phyloP scores from a whole-genome alignment of 2,329 filamentous ascomycete species.

The Mycogone perniciosa region DNA sequence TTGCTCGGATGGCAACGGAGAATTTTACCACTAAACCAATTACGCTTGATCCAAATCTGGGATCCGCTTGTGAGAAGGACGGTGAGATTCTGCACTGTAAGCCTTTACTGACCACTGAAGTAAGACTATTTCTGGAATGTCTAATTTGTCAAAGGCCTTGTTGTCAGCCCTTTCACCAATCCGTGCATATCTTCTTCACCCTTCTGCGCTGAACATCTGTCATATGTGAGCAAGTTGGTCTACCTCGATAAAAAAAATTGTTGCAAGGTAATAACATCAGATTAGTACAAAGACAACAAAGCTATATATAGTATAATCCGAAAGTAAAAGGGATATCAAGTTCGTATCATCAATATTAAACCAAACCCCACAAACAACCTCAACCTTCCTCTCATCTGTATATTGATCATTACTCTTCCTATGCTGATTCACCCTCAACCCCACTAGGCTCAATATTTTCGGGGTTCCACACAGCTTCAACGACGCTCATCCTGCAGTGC shows the following conservation, averaged over 20 bases:
- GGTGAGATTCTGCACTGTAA: no score
- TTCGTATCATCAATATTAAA: no score
- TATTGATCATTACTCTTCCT: neutral
- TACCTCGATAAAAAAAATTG: no score
- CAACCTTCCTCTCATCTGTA: neutral
- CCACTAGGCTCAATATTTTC: slow-evolving; percentile 6
- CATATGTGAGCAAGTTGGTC: no score
- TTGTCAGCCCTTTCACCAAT: neutral
- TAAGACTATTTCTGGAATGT: neutral
- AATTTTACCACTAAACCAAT: slow-evolving; percentile 27
- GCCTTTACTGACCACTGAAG: no score
- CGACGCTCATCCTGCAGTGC: slow-evolving; percentile 41
- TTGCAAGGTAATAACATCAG: no score
- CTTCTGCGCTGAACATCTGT: neutral
- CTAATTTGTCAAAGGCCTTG: neutral
- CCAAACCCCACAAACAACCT: no score
- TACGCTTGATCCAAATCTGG: neutral
- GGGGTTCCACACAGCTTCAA: slow-evolving; percentile 43
- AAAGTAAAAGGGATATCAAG: no score
- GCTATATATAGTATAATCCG: no score
- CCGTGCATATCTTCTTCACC: neutral
- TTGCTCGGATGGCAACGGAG: slow-evolving; percentile 25
- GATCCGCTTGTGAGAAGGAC: no score
- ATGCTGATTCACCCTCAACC: neutral
- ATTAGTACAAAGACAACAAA: no score